Evolutionary conservation across 2,329 filamentous ascomycete species (phyloP), one percentile per base, ranked within the genome.

Genomic region (Pezicula neosporulosa): DNA sequence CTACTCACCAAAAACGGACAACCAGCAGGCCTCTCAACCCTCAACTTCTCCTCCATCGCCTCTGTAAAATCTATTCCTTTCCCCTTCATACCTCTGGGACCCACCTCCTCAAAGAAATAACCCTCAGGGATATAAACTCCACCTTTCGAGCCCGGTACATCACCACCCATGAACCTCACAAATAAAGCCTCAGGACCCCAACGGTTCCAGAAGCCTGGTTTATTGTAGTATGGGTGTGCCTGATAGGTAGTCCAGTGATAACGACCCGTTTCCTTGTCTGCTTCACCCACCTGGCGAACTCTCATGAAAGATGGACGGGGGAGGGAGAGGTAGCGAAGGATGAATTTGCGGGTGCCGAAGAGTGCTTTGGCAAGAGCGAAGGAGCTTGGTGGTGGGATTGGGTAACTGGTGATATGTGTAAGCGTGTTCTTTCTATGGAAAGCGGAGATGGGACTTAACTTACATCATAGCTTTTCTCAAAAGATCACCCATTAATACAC

Each of bases 391-490:
- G 70, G 64, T 0, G 77, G 76, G 24, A 76, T 72, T 0, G 72
- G 70, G 12, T 74, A 72, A 39, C 74, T 77, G 36, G 30, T 12
- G 24, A n/a, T 12, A 4, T 13, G 12, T 33, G 27, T 33, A 45
- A n/a, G 21, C n/a, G 18, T 18, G 42, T 44, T 27, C 13, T 16
- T 2, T 13, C 3, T 41, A 13, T 19, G 28, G 47, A 45, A 33
- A 27, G 27, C 10, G 36, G 12, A 27, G 36, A 49, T 43, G 38
- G 30, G n/a, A 16, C 28, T 4, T 10, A 8, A 64, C 76, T 65
- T 68, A 86, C 82, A 80, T 68, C 75, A 90, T 89, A 0, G 86
- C 82, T 46, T 75, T 75, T 15, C 86, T 74, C 44, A 89, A 68
- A 12, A 80, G 75, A 21, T 83, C 78, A 21, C 83, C 84, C 77